These are phyloP conservation scores for Pterocarpus macrocarpus DNA, from an alignment of 306 rosid genomes.

Conservation along the genomic window DNA sequence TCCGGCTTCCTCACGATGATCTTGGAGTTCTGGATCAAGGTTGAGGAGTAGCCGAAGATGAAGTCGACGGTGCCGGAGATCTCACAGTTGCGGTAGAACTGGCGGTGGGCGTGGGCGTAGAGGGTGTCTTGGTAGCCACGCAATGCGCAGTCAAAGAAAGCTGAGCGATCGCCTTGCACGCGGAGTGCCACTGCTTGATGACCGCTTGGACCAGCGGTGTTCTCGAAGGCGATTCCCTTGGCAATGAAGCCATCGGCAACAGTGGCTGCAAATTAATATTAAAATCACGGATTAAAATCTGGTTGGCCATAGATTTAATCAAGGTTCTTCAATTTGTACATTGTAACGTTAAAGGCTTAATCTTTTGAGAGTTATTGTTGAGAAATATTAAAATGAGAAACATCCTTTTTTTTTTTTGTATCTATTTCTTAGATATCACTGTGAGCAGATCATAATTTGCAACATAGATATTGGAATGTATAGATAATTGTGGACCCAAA, in stretches of 20 bases:
- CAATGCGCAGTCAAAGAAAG: slow-evolving; percentile 56
- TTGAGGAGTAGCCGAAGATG: slow-evolving; percentile 61
- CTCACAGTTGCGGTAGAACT: slow-evolving; percentile 49
- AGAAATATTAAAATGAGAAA: too few species aligned
- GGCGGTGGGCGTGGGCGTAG: slow-evolving; percentile 59
- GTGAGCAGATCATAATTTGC: too few species aligned
- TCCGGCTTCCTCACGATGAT: slow-evolving; percentile 62
- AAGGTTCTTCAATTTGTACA: too few species aligned
- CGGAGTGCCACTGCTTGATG: slow-evolving; percentile 78
- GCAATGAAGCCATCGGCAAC: slow-evolving; percentile 52
- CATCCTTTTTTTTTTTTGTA: too few species aligned
- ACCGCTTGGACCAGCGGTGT: slow-evolving; percentile 65
- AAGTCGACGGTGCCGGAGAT: too few species aligned
- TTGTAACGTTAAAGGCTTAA: too few species aligned
- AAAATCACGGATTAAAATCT: too few species aligned
- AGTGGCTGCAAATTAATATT: slow-evolving; percentile 48
- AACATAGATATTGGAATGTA: too few species aligned
- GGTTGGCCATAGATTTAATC: too few species aligned
- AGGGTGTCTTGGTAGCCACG: slow-evolving; percentile 66
- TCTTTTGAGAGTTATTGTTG: too few species aligned
- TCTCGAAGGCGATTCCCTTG: slow-evolving; percentile 61
- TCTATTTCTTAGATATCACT: too few species aligned
- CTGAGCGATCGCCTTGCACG: slow-evolving; percentile 58
- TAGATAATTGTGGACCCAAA: too few species aligned
- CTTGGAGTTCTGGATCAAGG: slow-evolving; percentile 62